phyloP scores from a whole-genome alignment of 768 basidiomycete genomes.

The Russula sp. region DNA sequence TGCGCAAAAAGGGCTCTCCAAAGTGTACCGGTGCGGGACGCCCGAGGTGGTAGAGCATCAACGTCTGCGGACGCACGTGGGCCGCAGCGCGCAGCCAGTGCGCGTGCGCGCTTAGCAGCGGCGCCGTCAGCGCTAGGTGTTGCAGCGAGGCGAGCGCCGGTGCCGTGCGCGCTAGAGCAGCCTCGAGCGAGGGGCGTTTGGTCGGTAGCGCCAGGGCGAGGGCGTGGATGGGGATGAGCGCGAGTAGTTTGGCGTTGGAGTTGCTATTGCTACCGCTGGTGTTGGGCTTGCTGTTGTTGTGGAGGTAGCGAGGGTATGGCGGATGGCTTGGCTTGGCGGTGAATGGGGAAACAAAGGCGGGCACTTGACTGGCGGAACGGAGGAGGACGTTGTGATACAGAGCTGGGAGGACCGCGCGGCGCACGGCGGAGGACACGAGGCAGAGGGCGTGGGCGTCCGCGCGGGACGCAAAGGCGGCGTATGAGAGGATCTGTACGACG shows the following conservation, averaged over 20 bases:
- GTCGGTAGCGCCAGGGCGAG: conserved; percentile 21
- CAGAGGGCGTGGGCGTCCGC: conserved; percentile 16
- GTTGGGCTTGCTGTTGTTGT: neutral
- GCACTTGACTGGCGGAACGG: conserved; percentile 18
- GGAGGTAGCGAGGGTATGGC: neutral
- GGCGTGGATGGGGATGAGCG: conserved; percentile 11
- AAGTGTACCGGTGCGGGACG: conserved; percentile 18
- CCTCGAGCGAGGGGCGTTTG: conserved; percentile 20
- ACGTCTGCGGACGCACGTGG: conserved; percentile 14
- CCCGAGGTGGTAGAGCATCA: conserved; percentile 22
- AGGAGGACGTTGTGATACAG: conserved; percentile 21
- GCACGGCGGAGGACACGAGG: conserved; percentile 22
- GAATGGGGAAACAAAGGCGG: conserved; percentile 20
- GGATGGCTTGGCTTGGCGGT: neutral
- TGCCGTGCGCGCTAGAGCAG: conserved; percentile 9
- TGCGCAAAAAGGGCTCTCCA: conserved; percentile 13
- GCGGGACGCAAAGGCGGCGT: conserved; percentile 18
- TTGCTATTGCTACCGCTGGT: too few relatives aligned
- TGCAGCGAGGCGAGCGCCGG: conserved; percentile 13
- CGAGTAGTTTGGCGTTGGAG: conserved; percentile 1
- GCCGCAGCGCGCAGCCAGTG: conserved; percentile 18
- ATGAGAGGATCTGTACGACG: conserved; percentile 16
- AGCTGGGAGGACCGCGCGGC: conserved; percentile 19
- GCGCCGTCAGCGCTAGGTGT: conserved; percentile 19
- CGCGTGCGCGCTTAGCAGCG: conserved; percentile 20